phyloP scores from a whole-genome alignment of 1,284 basidiomycete species.

The Irpex sp. region DNA sequence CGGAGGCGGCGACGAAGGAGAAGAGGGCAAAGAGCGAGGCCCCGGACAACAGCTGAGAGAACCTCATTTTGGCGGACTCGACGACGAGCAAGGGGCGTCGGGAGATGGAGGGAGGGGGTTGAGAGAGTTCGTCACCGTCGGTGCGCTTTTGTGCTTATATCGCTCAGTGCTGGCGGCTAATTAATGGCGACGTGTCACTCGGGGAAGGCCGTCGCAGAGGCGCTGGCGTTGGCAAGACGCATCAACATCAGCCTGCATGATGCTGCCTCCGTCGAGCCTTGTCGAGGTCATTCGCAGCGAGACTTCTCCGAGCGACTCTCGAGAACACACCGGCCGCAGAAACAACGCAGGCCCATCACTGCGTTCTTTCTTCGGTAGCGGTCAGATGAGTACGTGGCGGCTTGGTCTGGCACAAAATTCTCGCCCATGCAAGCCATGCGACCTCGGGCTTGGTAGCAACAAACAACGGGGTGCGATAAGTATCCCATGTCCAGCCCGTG shows the following conservation, averaged over 20 bases:
- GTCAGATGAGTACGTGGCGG: neutral
- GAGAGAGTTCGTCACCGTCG: neutral
- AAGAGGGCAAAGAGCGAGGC: constrained; percentile 53
- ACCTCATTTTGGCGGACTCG: constrained; percentile 49
- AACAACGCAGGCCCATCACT: neutral
- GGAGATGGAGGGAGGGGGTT: neutral
- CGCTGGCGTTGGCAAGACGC: neutral
- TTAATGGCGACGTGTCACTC: constrained; percentile 8
- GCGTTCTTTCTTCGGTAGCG: neutral
- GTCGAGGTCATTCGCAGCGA: constrained; percentile 1
- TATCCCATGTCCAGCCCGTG: neutral
- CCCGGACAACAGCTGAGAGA: constrained; percentile 48
- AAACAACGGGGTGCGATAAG: neutral
- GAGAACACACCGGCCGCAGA: constrained; percentile 2
- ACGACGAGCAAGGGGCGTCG: neutral
- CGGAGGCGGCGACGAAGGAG: constrained; percentile 59
- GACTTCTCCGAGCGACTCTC: constrained; percentile 7
- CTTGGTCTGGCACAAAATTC: neutral
- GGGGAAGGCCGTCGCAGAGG: neutral
- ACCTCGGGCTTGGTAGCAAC: neutral
- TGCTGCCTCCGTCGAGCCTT: neutral
- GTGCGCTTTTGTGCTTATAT: constrained; percentile 2
- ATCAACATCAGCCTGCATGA: neutral
- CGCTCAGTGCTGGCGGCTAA: constrained; percentile 6
- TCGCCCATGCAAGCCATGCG: neutral